phyloP scores from a whole-genome alignment of 1,284 basidiomycete genomes.

The Trametes polyzona region DNA sequence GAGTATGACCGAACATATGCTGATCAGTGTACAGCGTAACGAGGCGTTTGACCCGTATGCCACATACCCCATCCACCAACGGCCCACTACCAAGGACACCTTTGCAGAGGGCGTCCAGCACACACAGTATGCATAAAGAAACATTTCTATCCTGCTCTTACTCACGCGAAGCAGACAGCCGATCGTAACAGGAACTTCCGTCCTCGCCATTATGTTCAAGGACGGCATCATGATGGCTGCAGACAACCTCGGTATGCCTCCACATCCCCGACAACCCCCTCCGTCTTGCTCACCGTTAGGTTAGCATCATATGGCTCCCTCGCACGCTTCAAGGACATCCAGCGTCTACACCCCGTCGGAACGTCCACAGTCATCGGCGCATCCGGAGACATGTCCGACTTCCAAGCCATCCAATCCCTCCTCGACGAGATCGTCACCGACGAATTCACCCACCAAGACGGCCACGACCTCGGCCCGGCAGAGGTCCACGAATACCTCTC shows the following conservation, averaged over 20 bases:
- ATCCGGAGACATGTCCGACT: constrained; percentile 97
- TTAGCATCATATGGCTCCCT: constrained; percentile 96
- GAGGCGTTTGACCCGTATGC: constrained; percentile 74
- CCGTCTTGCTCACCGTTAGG: not conserved
- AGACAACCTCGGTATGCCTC: constrained; percentile 84
- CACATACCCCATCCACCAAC: constrained; percentile 72
- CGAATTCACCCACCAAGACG: constrained; percentile 84
- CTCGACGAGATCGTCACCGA: constrained; percentile 77
- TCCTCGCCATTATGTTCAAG: constrained; percentile 93
- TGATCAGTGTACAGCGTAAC: constrained; percentile 55
- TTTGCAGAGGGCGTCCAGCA: constrained; percentile 71
- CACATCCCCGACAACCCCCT: constrained; percentile 2
- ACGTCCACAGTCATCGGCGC: constrained; percentile 88
- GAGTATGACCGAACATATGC: not conserved
- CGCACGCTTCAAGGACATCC: constrained; percentile 95
- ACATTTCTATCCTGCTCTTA: not conserved
- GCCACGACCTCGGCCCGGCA: constrained; percentile 82
- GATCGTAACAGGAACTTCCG: constrained; percentile 95
- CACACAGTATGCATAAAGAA: constrained; percentile 65
- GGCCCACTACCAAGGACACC: constrained; percentile 55
- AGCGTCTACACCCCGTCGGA: constrained; percentile 87
- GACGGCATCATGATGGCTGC: constrained; percentile 99
- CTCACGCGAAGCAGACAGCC: constrained; percentile 67
- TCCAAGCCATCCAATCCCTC: constrained; percentile 88
- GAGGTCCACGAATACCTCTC: constrained; percentile 95